Evolutionary conservation across 1,284 basidiomycete genomes (phyloP).

Genomic region (Cryptococcus sp.): DNA sequence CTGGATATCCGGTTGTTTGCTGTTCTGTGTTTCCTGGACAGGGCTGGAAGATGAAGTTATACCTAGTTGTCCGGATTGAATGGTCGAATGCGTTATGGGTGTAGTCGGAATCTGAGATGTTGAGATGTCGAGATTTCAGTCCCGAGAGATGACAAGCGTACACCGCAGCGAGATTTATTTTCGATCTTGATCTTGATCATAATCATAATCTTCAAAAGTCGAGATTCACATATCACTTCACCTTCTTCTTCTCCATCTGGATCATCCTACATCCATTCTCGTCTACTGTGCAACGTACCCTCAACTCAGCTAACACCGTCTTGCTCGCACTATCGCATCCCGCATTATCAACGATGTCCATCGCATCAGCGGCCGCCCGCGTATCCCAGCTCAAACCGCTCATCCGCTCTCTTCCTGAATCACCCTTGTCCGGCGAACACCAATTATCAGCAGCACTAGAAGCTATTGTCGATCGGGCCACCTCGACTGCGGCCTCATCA

Average conservation of each 20-base stretch:
- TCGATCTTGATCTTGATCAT: too few relatives aligned
- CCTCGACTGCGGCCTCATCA: not conserved
- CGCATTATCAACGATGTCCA: not conserved
- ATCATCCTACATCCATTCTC: not conserved
- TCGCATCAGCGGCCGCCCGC: slow-evolving; percentile 10
- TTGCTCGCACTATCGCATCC: not conserved
- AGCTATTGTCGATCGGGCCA: slow-evolving; percentile 13
- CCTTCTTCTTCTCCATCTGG: not conserved
- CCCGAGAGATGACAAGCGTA: too few relatives aligned
- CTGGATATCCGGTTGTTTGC: too few relatives aligned
- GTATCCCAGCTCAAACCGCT: slow-evolving; percentile 11
- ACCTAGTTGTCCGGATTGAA: too few relatives aligned
- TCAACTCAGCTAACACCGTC: not conserved
- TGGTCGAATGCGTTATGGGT: too few relatives aligned
- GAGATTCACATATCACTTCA: not conserved
- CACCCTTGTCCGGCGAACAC: slow-evolving; percentile 11
- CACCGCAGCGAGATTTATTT: too few relatives aligned
- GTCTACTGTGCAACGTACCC: not conserved
- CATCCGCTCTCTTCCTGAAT: slow-evolving; percentile 12
- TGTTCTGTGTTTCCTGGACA: too few relatives aligned
- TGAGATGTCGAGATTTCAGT: too few relatives aligned
- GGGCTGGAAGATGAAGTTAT: too few relatives aligned
- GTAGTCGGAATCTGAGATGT: too few relatives aligned
- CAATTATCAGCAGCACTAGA: slow-evolving; percentile 18
- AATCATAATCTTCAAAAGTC: not conserved